phyloP scores from a whole-genome alignment of 1,284 basidiomycete species.

The Ceratobasidium sp. region DNA sequence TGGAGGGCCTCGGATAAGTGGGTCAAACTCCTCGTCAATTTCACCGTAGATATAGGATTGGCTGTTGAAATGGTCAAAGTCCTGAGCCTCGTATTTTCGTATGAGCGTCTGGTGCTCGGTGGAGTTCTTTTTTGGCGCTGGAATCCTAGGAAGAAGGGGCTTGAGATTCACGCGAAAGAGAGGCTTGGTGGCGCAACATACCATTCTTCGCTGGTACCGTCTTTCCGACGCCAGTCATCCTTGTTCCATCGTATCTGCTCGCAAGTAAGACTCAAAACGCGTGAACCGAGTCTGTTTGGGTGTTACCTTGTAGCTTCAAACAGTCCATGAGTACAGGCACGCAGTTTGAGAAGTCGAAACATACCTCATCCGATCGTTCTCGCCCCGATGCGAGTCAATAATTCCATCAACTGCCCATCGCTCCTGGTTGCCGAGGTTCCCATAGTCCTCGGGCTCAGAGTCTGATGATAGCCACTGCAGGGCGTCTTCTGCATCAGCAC shows the following conservation, averaged over 20 bases:
- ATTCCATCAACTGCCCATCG: constrained; percentile 37
- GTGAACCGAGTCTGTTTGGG: not conserved
- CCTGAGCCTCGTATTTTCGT: constrained; percentile 24
- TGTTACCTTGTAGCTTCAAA: constrained; percentile 39
- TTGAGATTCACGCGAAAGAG: not conserved
- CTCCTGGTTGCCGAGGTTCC: constrained; percentile 33
- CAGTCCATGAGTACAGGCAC: not conserved
- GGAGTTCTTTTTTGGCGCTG: constrained; percentile 27
- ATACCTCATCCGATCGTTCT: constrained; percentile 44
- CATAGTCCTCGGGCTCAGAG: constrained; percentile 44
- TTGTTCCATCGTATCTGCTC: constrained; percentile 36
- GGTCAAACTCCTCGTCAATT: not conserved
- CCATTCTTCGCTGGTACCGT: constrained; percentile 43
- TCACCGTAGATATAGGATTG: not conserved
- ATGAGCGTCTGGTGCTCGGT: constrained; percentile 32
- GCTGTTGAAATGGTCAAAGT: not conserved
- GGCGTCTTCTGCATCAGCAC: constrained; percentile 14
- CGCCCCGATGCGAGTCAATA: constrained; percentile 36
- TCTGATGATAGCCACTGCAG: constrained; percentile 34
- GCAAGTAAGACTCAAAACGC: not conserved
- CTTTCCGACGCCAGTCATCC: constrained; percentile 27
- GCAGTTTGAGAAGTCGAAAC: not conserved
- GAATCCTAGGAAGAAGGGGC: constrained; percentile 22
- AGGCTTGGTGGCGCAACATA: constrained; percentile 5
- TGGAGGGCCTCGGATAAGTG: constrained; percentile 1